Percentiles rank a stretch among this genome's conserved stretches.
phyloP scores from a whole-genome alignment of 202 grass and related monocot genomes.

The Schoenoplectus tabernaemontani region DNA sequence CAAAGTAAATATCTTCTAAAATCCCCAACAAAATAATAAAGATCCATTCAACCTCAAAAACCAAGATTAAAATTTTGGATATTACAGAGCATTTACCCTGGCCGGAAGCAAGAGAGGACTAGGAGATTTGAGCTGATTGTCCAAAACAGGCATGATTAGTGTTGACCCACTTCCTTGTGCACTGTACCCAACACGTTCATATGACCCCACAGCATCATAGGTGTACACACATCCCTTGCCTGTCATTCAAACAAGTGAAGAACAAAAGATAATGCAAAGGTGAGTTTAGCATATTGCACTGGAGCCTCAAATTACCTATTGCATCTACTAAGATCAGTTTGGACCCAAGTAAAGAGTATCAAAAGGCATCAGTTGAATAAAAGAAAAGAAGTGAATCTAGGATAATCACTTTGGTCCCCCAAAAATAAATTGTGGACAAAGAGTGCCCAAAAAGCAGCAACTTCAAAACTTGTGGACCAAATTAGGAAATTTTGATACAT shows the following conservation, averaged over 20 bases:
- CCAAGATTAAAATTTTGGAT: neutral
- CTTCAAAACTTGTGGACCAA: neutral
- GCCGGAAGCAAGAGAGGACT: conserved; percentile 86
- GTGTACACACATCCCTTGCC: conserved; percentile 96
- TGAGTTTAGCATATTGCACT: neutral
- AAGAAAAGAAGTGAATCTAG: neutral
- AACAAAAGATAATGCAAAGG: neutral
- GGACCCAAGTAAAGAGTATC: neutral
- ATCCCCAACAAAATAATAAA: neutral
- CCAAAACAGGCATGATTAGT: conserved; percentile 92
- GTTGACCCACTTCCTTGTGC: conserved; percentile 78
- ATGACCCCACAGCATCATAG: conserved; percentile 95
- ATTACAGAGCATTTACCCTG: conserved; percentile 35
- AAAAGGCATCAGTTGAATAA: neutral
- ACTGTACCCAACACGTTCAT: conserved; percentile 87
- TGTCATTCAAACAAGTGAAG: conserved; percentile 21
- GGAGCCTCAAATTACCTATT: neutral
- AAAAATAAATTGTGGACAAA: neutral
- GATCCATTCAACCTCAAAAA: neutral
- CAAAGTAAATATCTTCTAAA: neutral
- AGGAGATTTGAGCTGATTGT: conserved; percentile 91
- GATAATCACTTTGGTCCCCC: neutral
- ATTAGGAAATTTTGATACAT: neutral
- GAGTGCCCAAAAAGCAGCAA: no score
- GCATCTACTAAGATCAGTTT: neutral